Percentiles rank a stretch among this genome's conserved stretches.
Conservation (phyloP, 129 eudicot genomes). For the Smallanthus sonchifolius region DNA sequence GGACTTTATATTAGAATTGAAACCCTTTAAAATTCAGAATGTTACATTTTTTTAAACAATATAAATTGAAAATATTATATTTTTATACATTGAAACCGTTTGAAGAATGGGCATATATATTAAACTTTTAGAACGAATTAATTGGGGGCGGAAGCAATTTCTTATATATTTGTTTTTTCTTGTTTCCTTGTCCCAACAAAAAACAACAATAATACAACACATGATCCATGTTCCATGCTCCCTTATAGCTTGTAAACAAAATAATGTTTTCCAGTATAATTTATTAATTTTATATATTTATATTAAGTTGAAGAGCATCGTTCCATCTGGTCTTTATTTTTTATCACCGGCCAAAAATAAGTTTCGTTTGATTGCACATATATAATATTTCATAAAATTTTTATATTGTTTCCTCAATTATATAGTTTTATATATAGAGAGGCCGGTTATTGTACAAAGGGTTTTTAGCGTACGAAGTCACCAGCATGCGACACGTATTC, state of each 20-base stretch:
- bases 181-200: constrained; percentile 39
- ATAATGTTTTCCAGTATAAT: constrained; percentile 7
- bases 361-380: background rate
- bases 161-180: constrained; percentile 31
- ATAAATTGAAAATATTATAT: background rate
- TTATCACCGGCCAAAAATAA: constrained; percentile 31
- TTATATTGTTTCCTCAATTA: background rate
- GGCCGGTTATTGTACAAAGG: too few relatives aligned
- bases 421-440: background rate
- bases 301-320: constrained; percentile 13
- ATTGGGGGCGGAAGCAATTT: constrained; percentile 19
- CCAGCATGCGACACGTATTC: too few relatives aligned
- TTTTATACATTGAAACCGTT: too few relatives aligned
- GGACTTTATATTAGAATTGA: background rate
- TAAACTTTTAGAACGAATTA: background rate
- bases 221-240: constrained; percentile 43
- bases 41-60: background rate
- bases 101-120: constrained; percentile 23
- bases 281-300: background rate
- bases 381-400: background rate
- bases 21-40: background rate
- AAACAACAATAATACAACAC: constrained; percentile 27
- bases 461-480: too few relatives aligned
- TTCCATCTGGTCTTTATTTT: constrained; percentile 7
- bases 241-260: constrained; percentile 27